A percentile compares a stretch with the other conserved stretches of the same genome.
Conservation (phyloP, 352 stramenopile species). For the Phytophthora macrochlamydospora region DNA sequence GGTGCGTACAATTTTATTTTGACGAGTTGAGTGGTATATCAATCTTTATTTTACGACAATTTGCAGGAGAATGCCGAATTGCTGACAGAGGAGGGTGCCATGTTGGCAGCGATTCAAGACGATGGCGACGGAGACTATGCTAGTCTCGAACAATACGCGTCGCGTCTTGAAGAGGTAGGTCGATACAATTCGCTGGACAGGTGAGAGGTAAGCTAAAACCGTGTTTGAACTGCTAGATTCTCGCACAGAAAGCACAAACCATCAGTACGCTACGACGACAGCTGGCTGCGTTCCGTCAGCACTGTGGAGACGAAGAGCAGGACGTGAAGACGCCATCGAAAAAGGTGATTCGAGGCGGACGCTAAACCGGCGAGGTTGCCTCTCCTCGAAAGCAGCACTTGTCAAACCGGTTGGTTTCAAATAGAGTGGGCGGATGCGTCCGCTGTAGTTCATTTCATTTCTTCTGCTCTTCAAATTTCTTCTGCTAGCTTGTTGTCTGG, state of each 20-base stretch:
- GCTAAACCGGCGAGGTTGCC: conserved; percentile 1
- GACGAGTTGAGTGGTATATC: too few relatives aligned
- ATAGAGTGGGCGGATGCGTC: background rate
- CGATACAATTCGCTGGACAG: background rate
- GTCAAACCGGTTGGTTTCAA: background rate
- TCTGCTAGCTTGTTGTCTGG: background rate
- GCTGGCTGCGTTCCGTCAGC: conserved; percentile 78
- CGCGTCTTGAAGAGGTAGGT: conserved; percentile 84
- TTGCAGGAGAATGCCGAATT: conserved; percentile 95
- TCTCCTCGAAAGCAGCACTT: background rate
- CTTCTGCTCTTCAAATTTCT: too few relatives aligned
- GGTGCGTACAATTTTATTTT: conserved; percentile 37
- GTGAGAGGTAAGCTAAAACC: background rate
- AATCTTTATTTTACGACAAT: too few relatives aligned
- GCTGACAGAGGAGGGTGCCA: conserved; percentile 94
- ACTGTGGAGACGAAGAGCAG: conserved; percentile 86
- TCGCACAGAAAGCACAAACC: conserved; percentile 92
- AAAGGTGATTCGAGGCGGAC: conserved; percentile 23
- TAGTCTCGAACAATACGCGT: conserved; percentile 93
- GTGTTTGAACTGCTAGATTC: conserved; percentile 59
- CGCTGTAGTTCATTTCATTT: too few relatives aligned
- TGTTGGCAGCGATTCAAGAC: conserved; percentile 87
- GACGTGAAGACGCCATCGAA: conserved; percentile 51
- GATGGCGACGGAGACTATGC: conserved; percentile 93
- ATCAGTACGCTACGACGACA: conserved; percentile 87